Evolutionary conservation across 169 alveolate species (phyloP).

Genomic region (Perkinsus chesapeaki): DNA sequence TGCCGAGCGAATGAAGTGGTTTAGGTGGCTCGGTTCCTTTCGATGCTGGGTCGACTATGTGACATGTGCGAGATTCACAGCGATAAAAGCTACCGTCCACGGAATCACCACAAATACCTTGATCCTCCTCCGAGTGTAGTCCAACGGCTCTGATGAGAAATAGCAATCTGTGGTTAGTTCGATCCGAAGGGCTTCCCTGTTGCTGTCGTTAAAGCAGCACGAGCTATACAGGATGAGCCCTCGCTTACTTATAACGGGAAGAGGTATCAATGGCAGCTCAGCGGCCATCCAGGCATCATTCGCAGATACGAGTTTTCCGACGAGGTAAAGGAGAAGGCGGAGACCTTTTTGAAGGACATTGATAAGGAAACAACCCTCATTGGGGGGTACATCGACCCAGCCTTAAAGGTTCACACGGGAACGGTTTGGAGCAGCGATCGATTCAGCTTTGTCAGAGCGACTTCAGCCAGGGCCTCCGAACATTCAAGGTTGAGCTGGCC

Average conservation of each 20-base stretch:
- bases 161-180: neutral
- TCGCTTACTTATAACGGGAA: neutral
- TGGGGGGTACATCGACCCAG: neutral
- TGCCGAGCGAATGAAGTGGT: neutral
- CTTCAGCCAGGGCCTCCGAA: neutral
- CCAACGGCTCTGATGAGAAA: neutral
- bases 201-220: neutral
- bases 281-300: neutral
- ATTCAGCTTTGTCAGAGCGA: neutral
- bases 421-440: neutral
- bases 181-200: neutral
- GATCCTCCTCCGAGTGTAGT: neutral
- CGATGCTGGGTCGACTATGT: neutral
- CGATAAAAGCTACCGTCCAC: neutral
- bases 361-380: neutral
- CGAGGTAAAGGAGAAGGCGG: neutral
- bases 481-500: neutral
- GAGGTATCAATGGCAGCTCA: neutral
- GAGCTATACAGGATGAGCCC: neutral
- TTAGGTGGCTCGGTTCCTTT: neutral
- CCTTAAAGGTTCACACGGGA: neutral
- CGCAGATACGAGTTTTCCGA: neutral
- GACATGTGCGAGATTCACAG: neutral
- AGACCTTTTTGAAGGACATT: neutral
- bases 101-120: neutral